These are phyloP conservation scores for Cucumis cinereus DNA, from an alignment of 306 rosid genomes.

Conservation along the genomic window DNA sequence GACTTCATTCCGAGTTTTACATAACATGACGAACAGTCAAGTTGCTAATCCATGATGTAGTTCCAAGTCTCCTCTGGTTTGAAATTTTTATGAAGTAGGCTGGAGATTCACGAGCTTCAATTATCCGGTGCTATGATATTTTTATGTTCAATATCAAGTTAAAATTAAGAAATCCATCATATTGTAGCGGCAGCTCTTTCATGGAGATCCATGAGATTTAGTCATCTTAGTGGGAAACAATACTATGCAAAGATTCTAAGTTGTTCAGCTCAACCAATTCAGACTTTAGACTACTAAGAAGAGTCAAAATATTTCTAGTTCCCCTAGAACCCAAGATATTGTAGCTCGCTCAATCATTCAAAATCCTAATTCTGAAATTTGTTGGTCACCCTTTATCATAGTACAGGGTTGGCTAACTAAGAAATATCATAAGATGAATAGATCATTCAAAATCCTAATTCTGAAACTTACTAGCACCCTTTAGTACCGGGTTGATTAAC, in stretches of 20 bases:
- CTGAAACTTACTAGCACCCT: too few species aligned
- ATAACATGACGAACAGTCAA: neutral
- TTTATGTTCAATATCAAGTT: neutral
- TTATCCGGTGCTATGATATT: neutral
- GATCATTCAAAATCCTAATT: neutral
- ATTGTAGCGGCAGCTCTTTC: neutral
- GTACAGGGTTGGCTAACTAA: neutral
- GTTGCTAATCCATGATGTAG: neutral
- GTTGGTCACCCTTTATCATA: neutral
- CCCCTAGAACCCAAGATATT: neutral
- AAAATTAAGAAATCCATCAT: neutral
- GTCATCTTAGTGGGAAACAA: neutral
- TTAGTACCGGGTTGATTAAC: neutral
- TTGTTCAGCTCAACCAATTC: neutral
- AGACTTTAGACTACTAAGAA: neutral
- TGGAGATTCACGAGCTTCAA: neutral
- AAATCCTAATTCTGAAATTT: neutral
- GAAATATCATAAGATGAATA: neutral
- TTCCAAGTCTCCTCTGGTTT: neutral
- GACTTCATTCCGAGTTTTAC: neutral
- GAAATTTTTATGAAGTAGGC: neutral
- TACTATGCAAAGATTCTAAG: neutral
- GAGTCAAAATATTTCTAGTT: neutral
- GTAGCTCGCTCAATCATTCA: conserved; percentile 5
- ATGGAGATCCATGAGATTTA: neutral